Percentiles rank a stretch among this genome's conserved stretches.
phyloP scores from a whole-genome alignment of 495 filamentous ascomycete species.

The Geoglossum glabrum region DNA sequence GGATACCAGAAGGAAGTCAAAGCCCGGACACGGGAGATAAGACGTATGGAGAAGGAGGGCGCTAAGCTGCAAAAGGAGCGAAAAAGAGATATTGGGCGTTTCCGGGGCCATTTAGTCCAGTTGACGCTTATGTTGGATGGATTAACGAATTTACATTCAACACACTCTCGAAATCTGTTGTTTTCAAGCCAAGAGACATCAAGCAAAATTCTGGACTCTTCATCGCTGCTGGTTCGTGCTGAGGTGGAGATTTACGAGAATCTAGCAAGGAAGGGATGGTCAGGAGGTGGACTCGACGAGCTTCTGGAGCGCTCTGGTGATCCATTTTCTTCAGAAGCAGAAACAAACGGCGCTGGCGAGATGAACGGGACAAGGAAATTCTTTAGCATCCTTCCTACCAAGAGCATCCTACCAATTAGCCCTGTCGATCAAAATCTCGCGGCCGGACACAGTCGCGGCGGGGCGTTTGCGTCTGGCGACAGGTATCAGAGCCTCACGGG shows the following conservation, averaged over 20 bases:
- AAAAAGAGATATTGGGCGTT: constrained; percentile 29
- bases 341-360: constrained; percentile 14
- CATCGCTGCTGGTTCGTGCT: constrained; percentile 37
- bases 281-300: constrained; percentile 40
- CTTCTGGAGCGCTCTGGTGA: constrained; percentile 38
- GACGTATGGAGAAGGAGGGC: constrained; percentile 37
- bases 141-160: constrained; percentile 34
- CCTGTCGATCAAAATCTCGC: constrained; percentile 10
- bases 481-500: constrained; percentile 30
- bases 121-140: constrained; percentile 39
- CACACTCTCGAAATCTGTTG: constrained; percentile 32
- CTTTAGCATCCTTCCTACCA: constrained; percentile 35
- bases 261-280: constrained; percentile 42
- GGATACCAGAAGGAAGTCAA: constrained; percentile 30
- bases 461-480: constrained; percentile 19
- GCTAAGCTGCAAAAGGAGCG: constrained; percentile 33
- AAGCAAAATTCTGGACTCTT: constrained; percentile 34
- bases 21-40: constrained; percentile 31
- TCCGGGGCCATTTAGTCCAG: constrained; percentile 33
- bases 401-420: constrained; percentile 27
- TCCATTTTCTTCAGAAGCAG: constrained; percentile 28
- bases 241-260: constrained; percentile 48
- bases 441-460: constrained; percentile 18
- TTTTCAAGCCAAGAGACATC: constrained; percentile 38
- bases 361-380: constrained; percentile 24